A percentile compares a stretch with the other conserved stretches of the same genome.
Evolutionary conservation across 2,329 filamentous ascomycete genomes (phyloP).

Genomic region (Simplicillium sp.): DNA sequence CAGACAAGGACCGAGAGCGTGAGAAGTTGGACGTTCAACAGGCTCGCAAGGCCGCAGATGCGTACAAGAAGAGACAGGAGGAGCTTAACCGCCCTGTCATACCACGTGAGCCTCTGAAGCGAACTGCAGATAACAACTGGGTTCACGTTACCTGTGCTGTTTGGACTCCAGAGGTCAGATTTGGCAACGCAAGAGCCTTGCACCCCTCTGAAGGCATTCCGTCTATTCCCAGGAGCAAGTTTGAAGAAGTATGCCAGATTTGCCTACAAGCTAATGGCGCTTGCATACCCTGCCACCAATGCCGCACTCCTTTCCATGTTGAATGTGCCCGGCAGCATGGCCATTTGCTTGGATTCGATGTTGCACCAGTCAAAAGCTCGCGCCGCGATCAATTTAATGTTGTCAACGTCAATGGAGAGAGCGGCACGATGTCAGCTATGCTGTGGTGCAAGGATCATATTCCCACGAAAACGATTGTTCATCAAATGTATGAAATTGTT

Average conservation of each 20-base stretch:
- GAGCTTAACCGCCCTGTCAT: slow-evolving; percentile 73
- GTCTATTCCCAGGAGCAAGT: slow-evolving; percentile 63
- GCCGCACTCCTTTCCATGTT: slow-evolving; percentile 62
- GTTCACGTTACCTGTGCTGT: slow-evolving; percentile 90
- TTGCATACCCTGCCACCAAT: slow-evolving; percentile 74
- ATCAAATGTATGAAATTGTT: slow-evolving; percentile 69
- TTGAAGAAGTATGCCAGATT: slow-evolving; percentile 70
- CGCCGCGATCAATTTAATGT: slow-evolving; percentile 72
- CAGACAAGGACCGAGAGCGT: slow-evolving; percentile 81
- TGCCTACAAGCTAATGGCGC: slow-evolving; percentile 72
- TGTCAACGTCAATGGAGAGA: slow-evolving; percentile 72
- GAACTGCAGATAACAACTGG: slow-evolving; percentile 96
- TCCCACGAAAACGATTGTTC: slow-evolving; percentile 61
- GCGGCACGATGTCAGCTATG: slow-evolving; percentile 71
- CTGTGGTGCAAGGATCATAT: slow-evolving; percentile 89
- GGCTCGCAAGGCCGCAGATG: slow-evolving; percentile 68
- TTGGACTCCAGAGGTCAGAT: slow-evolving; percentile 88
- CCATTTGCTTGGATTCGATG: slow-evolving; percentile 81
- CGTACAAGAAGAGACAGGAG: slow-evolving; percentile 74
- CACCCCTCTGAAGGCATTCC: slow-evolving; percentile 86
- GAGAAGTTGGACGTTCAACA: slow-evolving; percentile 80
- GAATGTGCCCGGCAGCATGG: slow-evolving; percentile 81
- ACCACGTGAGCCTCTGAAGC: slow-evolving; percentile 85
- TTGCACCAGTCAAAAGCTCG: slow-evolving; percentile 82
- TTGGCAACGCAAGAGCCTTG: slow-evolving; percentile 72